A percentile compares a stretch with the other conserved stretches of the same genome.
These are phyloP conservation scores for Pistacia atlantica DNA, from an alignment of 345 rosid genomes.

Conservation along the genomic window DNA sequence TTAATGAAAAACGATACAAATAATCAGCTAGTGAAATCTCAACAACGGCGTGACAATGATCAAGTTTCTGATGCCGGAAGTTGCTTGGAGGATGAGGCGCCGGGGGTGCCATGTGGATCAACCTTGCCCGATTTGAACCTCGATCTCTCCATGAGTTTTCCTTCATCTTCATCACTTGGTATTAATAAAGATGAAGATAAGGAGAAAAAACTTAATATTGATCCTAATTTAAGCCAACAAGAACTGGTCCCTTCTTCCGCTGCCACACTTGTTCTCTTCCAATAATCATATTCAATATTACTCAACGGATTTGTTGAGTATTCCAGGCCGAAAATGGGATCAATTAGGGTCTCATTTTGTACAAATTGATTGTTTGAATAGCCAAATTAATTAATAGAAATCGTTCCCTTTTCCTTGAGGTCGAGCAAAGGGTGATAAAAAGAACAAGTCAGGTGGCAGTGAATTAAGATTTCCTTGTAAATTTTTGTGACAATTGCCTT, in stretches of 20 bases:
- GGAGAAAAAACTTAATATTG: not conserved
- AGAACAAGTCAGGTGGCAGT: not conserved
- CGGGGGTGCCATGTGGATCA: not conserved
- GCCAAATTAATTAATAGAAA: not conserved
- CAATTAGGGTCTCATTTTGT: not conserved
- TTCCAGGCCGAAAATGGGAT: not conserved
- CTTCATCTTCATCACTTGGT: slow-evolving; percentile 1
- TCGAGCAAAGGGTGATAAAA: not conserved
- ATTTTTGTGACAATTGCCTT: not conserved
- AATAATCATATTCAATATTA: slow-evolving; percentile 3
- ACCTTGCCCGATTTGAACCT: slow-evolving; percentile 55
- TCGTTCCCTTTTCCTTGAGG: not conserved
- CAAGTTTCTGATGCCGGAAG: slow-evolving; percentile 43
- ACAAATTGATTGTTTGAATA: not conserved
- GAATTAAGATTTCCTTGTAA: not conserved
- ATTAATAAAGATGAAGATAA: not conserved
- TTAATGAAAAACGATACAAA: not conserved
- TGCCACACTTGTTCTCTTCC: slow-evolving; percentile 27
- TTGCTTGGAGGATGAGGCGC: slow-evolving; percentile 32
- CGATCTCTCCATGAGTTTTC: slow-evolving; percentile 26
- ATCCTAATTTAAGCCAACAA: slow-evolving; percentile 4
- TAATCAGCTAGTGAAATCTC: not conserved
- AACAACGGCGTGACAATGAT: slow-evolving; percentile 10
- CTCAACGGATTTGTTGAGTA: not conserved
- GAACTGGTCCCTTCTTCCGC: not conserved